A percentile compares a stretch with the other conserved stretches of the same genome.
Conservation (phyloP, 768 basidiomycete species). For the Grammothele lineata region DNA sequence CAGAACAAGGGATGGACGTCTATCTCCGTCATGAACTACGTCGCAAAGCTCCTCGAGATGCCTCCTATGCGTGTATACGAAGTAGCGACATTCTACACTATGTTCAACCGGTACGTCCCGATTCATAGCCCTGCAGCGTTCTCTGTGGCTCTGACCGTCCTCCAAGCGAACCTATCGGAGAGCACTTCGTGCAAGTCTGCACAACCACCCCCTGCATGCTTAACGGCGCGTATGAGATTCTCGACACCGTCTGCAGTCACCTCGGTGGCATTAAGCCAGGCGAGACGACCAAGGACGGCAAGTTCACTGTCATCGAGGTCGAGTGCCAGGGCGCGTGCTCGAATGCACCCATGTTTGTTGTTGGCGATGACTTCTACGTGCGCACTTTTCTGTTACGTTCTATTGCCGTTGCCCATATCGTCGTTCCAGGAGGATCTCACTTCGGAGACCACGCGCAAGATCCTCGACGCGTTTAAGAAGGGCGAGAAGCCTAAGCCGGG, state of each 20-base stretch:
- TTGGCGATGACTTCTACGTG: conserved; percentile 97
- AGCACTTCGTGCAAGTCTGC: conserved; percentile 96
- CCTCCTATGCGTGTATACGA: conserved; percentile 99
- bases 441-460: conserved; percentile 66
- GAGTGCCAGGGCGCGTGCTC: conserved; percentile 99
- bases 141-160: not conserved
- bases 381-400: conserved; percentile 25
- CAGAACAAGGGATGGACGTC: conserved; percentile 99
- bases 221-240: conserved; percentile 84
- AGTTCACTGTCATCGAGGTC: conserved; percentile 96
- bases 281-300: conserved; percentile 91
- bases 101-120: conserved; percentile 93
- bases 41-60: conserved; percentile 90
- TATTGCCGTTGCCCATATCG: not conserved
- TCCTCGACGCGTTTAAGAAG: conserved; percentile 74
- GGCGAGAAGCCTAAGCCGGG: conserved; percentile 91
- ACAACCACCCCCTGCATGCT: conserved; percentile 99
- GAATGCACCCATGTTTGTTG: conserved; percentile 95
- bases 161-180: conserved; percentile 83
- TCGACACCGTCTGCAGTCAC: conserved; percentile 78
- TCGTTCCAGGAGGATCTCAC: conserved; percentile 78
- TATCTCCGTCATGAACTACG: conserved; percentile 98
- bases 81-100: conserved; percentile 99
- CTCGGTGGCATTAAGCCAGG: conserved; percentile 84
- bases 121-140: not conserved